Evolutionary conservation across 2,329 filamentous ascomycete genomes (phyloP), one percentile per base, ranked within the genome.

Genomic region (Fusarium zealandicum): DNA sequence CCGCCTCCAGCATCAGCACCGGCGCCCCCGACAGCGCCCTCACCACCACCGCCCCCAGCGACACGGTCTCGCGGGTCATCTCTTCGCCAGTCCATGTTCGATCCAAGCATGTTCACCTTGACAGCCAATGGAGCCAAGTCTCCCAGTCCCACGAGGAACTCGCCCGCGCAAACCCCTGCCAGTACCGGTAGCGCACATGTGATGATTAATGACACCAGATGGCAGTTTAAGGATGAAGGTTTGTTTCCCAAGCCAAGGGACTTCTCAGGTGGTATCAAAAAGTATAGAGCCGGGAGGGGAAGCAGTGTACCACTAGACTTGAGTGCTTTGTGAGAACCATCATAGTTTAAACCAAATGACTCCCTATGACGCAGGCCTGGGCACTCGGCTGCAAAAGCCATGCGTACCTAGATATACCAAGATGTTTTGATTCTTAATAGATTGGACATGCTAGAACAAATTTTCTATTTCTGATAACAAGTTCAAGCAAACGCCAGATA

Each of bases 301-400:
- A 97, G 92, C 76, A 97, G 90, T 78, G 93, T 98, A 64, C 95
- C 95, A 25, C 78, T 98, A 66, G 91, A 98, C 78, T 75, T 99
- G 70, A 85, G 80, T 62, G 79, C 82, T 12, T 80, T 89, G 17
- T 73, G 54, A 66, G 39, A 25, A 47, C 32, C 16, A 30, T 45
- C 27, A 32, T n/a, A 44, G 22, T 25, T 54, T 65, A 41, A 61
- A 35, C 43, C 42, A 44, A 49, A 38, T 39, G 18, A 61, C 22
- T 13, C 42, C 46, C 17, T 42, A 44, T 35, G 39, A n/a, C 17
- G 12, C 20, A 37, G 40, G 41, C 40, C 45, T 44, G 28, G 27
- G 13, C 16, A 25, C 41, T 22, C 11, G 43, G 17, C 31, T 51
- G 41, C 48, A 31, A 28, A 32, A 40, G 56, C 44, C 41, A 49